These are phyloP conservation scores for Moringa oleifera DNA, from an alignment of 345 rosid genomes.

Conservation along the genomic window DNA sequence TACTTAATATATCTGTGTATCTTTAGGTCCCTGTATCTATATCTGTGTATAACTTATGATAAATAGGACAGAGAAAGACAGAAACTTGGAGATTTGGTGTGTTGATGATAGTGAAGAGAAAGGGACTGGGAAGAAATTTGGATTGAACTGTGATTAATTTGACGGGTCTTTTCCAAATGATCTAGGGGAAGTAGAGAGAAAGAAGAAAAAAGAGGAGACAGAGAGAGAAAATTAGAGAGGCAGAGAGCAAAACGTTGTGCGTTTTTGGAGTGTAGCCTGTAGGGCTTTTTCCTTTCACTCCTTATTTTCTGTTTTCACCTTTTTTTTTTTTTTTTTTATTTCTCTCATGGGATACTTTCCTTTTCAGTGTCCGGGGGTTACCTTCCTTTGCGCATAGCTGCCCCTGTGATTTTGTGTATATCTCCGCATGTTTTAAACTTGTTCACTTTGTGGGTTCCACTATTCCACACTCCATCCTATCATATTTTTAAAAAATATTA, in stretches of 20 bases:
- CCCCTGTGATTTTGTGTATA: too few species aligned
- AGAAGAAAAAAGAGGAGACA: conserved; percentile 10
- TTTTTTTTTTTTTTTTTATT: background rate
- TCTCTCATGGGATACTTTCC: too few species aligned
- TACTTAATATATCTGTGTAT: too few species aligned
- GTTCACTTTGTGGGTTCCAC: too few species aligned
- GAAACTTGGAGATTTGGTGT: background rate
- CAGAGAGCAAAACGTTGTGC: too few species aligned
- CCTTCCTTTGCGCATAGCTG: too few species aligned
- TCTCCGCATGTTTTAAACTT: too few species aligned
- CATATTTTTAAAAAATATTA: too few species aligned
- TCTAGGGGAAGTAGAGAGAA: background rate
- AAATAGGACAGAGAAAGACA: conserved; percentile 4
- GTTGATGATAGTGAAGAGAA: background rate
- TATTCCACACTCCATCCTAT: too few species aligned
- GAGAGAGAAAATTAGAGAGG: too few species aligned
- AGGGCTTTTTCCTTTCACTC: conserved; percentile 26
- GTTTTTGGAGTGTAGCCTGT: conserved; percentile 11
- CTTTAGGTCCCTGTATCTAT: conserved; percentile 16
- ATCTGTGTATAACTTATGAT: background rate
- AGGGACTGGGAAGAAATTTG: background rate
- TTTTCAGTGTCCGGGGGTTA: too few species aligned
- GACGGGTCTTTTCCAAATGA: background rate
- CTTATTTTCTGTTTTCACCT: too few species aligned
- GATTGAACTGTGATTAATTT: background rate